These are phyloP conservation scores for Verticillium nubilum DNA, from an alignment of 2,329 filamentous ascomycete species.

Conservation along the genomic window DNA sequence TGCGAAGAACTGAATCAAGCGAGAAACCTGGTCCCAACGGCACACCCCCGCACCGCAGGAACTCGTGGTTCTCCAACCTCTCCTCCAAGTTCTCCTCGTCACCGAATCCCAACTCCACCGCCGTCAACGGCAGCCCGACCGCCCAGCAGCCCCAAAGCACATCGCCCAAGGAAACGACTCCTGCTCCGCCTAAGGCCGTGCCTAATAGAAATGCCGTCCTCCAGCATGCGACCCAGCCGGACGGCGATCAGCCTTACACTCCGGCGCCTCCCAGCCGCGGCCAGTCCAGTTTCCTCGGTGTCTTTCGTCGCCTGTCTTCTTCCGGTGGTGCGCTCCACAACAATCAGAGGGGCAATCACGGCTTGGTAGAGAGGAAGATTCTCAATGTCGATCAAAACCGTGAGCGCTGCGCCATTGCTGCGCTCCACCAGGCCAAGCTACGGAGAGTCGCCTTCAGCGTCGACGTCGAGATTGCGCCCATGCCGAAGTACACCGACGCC, in stretches of 20 bases:
- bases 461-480: constrained; percentile 91
- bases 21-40: constrained; percentile 21
- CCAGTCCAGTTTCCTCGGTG: constrained; percentile 71
- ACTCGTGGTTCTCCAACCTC: constrained; percentile 90
- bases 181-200: constrained; percentile 35
- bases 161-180: constrained; percentile 24
- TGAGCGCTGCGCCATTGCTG: constrained; percentile 71
- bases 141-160: constrained; percentile 26
- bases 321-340: constrained; percentile 47
- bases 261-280: constrained; percentile 67
- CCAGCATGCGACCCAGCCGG: constrained; percentile 47
- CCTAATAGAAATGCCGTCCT: constrained; percentile 54
- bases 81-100: constrained; percentile 83
- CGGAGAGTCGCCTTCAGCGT: constrained; percentile 91
- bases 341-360: constrained; percentile 49
- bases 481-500: constrained; percentile 69
- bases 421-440: constrained; percentile 75
- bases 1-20: constrained; percentile 23
- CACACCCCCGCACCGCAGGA: constrained; percentile 48
- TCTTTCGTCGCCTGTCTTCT: constrained; percentile 77
- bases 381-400: constrained; percentile 81
- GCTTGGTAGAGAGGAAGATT: constrained; percentile 71
- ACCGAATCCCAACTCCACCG: constrained; percentile 26
- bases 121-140: constrained; percentile 14
- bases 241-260: constrained; percentile 62